Percentiles rank a stretch among this genome's conserved stretches.
Evolutionary conservation across 768 basidiomycete species (phyloP).

Genomic region (Amylocystis lapponica): DNA sequence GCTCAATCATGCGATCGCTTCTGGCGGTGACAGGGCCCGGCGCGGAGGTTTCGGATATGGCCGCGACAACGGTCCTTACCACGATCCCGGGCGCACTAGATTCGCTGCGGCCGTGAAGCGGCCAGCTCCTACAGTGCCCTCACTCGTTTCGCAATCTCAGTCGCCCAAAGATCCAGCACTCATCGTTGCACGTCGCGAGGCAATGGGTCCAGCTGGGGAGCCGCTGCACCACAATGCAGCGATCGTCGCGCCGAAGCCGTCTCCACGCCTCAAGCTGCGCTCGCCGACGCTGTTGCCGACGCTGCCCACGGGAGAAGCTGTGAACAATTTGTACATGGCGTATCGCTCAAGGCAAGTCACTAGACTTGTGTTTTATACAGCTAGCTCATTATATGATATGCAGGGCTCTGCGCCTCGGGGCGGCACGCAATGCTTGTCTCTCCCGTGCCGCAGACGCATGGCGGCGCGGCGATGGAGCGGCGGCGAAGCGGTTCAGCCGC

Average conservation of each 20-base stretch:
- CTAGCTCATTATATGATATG: background rate
- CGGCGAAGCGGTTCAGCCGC: slow-evolving; percentile 89
- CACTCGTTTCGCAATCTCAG: slow-evolving; percentile 17
- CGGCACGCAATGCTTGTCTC: slow-evolving; percentile 89
- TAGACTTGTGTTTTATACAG: background rate
- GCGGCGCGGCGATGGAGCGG: slow-evolving; percentile 91
- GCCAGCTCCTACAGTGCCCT: slow-evolving; percentile 26
- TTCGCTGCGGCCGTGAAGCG: slow-evolving; percentile 92
- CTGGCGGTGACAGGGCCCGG: slow-evolving; percentile 37
- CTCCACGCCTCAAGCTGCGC: slow-evolving; percentile 79
- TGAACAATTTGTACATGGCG: slow-evolving; percentile 80
- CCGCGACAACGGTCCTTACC: slow-evolving; percentile 36
- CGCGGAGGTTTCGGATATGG: slow-evolving; percentile 33
- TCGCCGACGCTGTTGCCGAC: slow-evolving; percentile 84
- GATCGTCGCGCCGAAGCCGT: slow-evolving; percentile 74
- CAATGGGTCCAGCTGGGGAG: slow-evolving; percentile 55
- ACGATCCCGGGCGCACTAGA: slow-evolving; percentile 83
- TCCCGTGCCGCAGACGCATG: slow-evolving; percentile 95
- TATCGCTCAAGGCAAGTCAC: slow-evolving; percentile 51
- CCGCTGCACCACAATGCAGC: slow-evolving; percentile 59
- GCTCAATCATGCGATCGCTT: slow-evolving; percentile 37
- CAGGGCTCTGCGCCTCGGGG: slow-evolving; percentile 86
- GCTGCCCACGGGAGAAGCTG: slow-evolving; percentile 73
- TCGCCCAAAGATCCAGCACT: slow-evolving; percentile 28
- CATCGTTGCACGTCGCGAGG: slow-evolving; percentile 48